phyloP scores from a whole-genome alignment of 73 alveolate genomes.

The Blepharisma japonicum region DNA sequence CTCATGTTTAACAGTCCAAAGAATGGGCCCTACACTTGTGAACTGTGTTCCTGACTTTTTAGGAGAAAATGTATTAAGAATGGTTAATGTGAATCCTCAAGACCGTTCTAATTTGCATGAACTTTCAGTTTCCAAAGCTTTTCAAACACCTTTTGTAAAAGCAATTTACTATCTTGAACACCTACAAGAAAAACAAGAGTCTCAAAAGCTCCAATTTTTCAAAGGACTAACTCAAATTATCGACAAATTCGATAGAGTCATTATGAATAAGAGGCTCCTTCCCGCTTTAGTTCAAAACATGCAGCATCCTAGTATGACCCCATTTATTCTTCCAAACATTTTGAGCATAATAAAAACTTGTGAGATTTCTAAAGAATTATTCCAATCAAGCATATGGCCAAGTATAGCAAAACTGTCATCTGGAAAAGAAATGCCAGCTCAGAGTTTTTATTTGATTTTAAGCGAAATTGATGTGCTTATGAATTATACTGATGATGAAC shows the following conservation, averaged over 20 bases:
- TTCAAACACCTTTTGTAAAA: conserved; percentile 82
- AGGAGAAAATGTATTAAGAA: conserved; percentile 47
- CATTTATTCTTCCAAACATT: conserved; percentile 73
- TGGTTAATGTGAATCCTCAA: conserved; percentile 54
- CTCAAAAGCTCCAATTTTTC: conserved; percentile 76
- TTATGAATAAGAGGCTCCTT: conserved; percentile 64
- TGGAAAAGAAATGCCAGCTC: conserved; percentile 65
- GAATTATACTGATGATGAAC: conserved; percentile 41
- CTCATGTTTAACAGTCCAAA: conserved; percentile 31
- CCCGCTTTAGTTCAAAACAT: conserved; percentile 74
- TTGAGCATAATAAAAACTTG: conserved; percentile 66
- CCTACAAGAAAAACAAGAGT: conserved; percentile 71
- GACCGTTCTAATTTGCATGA: conserved; percentile 65
- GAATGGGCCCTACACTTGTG: conserved; percentile 33
- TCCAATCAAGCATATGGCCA: conserved; percentile 54
- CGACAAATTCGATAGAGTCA: conserved; percentile 75
- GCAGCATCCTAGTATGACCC: conserved; percentile 59
- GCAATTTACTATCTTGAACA: conserved; percentile 76
- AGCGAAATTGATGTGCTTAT: conserved; percentile 43
- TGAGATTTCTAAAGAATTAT: conserved; percentile 46
- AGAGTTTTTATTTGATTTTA: conserved; percentile 45
- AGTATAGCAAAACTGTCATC: conserved; percentile 42
- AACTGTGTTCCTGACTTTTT: conserved; percentile 62
- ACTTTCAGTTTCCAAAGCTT: conserved; percentile 63
- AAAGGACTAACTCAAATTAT: conserved; percentile 67